Percentiles rank a stretch among this genome's conserved stretches.
phyloP scores from a whole-genome alignment of 1,139 yeast species.

The Debaryomyces sp. region DNA sequence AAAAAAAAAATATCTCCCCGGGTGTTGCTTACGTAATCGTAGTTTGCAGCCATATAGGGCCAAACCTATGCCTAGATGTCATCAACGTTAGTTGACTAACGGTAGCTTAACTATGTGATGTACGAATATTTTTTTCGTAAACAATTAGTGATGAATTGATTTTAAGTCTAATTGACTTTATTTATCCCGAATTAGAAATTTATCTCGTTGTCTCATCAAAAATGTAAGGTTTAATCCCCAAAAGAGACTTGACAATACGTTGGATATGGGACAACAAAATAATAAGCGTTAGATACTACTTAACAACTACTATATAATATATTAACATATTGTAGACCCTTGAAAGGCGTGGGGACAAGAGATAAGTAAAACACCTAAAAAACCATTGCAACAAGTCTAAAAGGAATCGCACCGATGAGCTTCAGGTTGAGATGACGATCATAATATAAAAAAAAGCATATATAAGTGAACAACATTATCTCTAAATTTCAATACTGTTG shows the following conservation, averaged over 20 bases:
- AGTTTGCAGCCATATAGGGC: background rate
- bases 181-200: background rate
- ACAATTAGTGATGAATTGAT: background rate
- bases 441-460: background rate
- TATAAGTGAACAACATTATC: background rate
- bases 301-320: background rate
- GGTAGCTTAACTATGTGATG: background rate
- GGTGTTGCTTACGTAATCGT: slow-evolving; percentile 8
- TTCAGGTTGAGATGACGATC: background rate
- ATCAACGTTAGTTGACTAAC: background rate
- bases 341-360: background rate
- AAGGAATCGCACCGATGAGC: background rate
- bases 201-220: slow-evolving; percentile 2
- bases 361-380: background rate
- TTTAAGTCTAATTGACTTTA: background rate
- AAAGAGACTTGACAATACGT: slow-evolving; percentile 2
- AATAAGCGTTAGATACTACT: background rate
- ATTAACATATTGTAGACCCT: background rate
- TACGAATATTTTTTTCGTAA: background rate
- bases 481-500: background rate
- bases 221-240: background rate
- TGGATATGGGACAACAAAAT: slow-evolving; percentile 4
- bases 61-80: background rate
- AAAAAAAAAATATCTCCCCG: background rate
- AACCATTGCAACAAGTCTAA: slow-evolving; percentile 4